phyloP scores from a whole-genome alignment of 2,329 filamentous ascomycete genomes.

The Camillea tinctor region DNA sequence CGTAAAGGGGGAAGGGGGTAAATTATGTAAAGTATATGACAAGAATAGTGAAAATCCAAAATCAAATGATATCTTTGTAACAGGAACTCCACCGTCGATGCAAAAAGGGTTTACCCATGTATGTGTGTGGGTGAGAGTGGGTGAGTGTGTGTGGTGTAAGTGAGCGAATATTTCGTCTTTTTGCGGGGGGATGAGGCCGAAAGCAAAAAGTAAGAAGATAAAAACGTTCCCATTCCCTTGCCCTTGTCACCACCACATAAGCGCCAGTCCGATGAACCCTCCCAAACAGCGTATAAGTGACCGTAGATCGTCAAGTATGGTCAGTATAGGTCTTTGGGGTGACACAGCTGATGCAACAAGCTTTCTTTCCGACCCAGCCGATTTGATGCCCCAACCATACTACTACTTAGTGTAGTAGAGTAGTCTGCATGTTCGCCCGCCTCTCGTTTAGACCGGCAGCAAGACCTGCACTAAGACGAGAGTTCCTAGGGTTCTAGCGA shows the following conservation, averaged over 20 bases:
- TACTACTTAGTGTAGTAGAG: too few species aligned
- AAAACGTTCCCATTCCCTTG: neutral
- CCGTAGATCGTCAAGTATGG: neutral
- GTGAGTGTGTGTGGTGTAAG: neutral
- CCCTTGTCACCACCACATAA: neutral
- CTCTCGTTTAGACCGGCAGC: constrained; percentile 1
- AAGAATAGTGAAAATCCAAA: neutral
- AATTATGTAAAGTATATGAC: neutral
- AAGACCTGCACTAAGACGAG: neutral
- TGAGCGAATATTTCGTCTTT: neutral
- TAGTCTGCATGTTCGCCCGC: neutral
- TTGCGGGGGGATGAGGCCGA: neutral
- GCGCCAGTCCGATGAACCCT: too few species aligned
- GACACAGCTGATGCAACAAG: constrained; percentile 21
- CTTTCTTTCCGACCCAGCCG: constrained; percentile 18
- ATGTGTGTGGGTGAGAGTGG: too few species aligned
- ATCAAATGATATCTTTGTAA: constrained; percentile 5
- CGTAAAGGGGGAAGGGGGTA: constrained; percentile 1
- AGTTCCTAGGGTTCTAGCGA: neutral
- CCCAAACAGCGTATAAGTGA: neutral
- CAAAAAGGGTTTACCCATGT: neutral
- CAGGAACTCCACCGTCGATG: constrained; percentile 17
- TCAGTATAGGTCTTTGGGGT: constrained; percentile 9
- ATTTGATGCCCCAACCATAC: constrained; percentile 7
- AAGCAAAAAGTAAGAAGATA: neutral